Conservation (phyloP, 148 eudicot genomes). For the Vaccinium macrocarpon region DNA sequence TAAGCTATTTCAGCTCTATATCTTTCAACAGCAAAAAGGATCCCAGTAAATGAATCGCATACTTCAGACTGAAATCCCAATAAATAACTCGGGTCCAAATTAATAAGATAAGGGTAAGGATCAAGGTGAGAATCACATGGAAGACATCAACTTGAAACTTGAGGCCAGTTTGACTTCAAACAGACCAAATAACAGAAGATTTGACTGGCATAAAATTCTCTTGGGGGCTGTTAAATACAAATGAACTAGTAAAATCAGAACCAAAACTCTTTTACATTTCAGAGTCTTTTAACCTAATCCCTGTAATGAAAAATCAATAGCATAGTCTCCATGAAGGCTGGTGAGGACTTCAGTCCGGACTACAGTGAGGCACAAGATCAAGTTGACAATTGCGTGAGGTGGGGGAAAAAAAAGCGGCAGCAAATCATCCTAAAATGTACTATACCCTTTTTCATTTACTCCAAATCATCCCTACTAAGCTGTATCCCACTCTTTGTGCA, state of each 20-base stretch:
- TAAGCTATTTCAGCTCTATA: constrained; percentile 11
- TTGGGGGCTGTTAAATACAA: not conserved
- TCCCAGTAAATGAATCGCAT: constrained; percentile 1
- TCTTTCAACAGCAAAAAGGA: constrained; percentile 6
- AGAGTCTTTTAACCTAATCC: not conserved
- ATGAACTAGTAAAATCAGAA: constrained; percentile 5
- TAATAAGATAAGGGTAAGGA: constrained; percentile 5
- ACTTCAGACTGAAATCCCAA: constrained; percentile 4
- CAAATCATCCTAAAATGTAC: not conserved
- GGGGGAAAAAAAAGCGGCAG: not conserved
- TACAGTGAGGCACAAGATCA: not conserved
- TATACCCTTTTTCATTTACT: not conserved
- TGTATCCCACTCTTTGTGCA: not conserved
- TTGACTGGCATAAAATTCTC: not conserved
- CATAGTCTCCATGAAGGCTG: not conserved
- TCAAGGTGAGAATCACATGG: constrained; percentile 6
- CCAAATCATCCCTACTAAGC: not conserved
- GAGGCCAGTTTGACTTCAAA: constrained; percentile 1
- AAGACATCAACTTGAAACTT: not conserved
- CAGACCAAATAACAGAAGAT: not conserved
- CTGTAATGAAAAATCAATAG: not conserved
- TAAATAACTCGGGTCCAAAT: not conserved
- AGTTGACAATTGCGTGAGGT: not conserved
- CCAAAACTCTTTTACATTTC: not conserved
- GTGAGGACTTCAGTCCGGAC: not conserved